Base-by-base conservation (phyloP, 441 rosid genomes). In the Brassica hybrid region DNA sequence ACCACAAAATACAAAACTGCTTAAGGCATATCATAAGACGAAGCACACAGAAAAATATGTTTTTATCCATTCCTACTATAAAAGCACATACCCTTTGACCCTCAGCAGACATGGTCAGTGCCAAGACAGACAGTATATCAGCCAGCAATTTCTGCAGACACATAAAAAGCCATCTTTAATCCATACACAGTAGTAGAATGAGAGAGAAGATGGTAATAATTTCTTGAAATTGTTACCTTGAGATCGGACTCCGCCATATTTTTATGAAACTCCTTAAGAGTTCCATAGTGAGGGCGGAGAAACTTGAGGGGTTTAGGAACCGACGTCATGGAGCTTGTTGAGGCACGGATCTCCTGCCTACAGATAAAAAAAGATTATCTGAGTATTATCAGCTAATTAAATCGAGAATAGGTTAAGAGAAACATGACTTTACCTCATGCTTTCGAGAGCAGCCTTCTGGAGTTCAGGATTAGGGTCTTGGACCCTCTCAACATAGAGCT, bases 231-330 rank as follows among this genome's bases (percentile, higher is more conserved):
- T 13, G 43, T n/a, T 1, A 94, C 97, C 92, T 90, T 90, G 71
- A 91, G 67, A 67, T 88, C 90, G 0, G 89, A 84, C 23, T 88
- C 93, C 0, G 18, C 65, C 98, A 94, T 85, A 70, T 82, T 86
- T 72, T 82, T 88, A 69, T 86, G 92, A 77, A 69, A 88, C 16
- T 86, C 87, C 75, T 94, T 94, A 23, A 94, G 85, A 68, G 93
- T 90, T 85, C 88, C 95, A 84, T 95, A 95, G 81, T 95, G 97
- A 17, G 97, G 97, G 5, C 98, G 91, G 71, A 95, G 98, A 85
- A 95, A 95, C 85, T 93, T 95, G 71, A 95, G 85, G 13, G 97
- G 98, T 84, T 95, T 95, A 6, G 98, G 98, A 76, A 93, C 97
- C 18, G 97, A 93, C 10, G 97, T 93, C 99, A 95, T 91, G 14